A percentile compares a stretch with the other conserved stretches of the same genome.
phyloP scores from a whole-genome alignment of 306 rosid genomes.

The Acacia confusa region DNA sequence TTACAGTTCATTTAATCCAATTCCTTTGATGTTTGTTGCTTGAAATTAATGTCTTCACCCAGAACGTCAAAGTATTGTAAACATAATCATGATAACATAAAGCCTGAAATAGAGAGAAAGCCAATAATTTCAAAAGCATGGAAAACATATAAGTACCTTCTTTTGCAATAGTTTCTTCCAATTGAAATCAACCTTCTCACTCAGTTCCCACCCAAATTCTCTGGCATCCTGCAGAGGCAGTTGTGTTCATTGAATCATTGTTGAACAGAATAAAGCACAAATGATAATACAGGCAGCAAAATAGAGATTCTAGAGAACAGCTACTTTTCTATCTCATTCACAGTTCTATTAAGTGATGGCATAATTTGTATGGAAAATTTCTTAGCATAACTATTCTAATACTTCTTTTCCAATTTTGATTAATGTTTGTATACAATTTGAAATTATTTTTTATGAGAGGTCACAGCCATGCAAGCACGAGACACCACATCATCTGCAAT shows the following conservation, averaged over 20 bases:
- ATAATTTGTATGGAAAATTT: neutral
- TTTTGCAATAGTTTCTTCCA: conserved; percentile 93
- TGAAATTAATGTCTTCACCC: neutral
- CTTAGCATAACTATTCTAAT: neutral
- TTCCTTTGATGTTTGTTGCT: neutral
- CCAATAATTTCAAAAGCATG: neutral
- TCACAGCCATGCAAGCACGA: neutral
- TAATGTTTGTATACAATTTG: neutral
- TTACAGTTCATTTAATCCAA: neutral
- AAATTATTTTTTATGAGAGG: neutral
- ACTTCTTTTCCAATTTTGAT: neutral
- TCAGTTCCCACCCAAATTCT: conserved; percentile 90
- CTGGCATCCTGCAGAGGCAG: conserved; percentile 74
- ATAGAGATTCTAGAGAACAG: neutral
- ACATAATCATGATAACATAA: neutral
- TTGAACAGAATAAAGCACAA: conserved; percentile 4
- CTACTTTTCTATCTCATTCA: neutral
- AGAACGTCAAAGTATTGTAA: neutral
- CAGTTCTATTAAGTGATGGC: neutral
- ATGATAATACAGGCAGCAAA: conserved; percentile 13
- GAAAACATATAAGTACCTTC: conserved; percentile 58
- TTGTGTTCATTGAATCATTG: conserved; percentile 12
- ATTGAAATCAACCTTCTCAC: conserved; percentile 79
- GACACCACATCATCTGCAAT: neutral
- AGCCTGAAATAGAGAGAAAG: conserved; percentile 1